These are phyloP conservation scores for Dryas alaskensis DNA, from an alignment of 306 rosid genomes.

Conservation along the genomic window DNA sequence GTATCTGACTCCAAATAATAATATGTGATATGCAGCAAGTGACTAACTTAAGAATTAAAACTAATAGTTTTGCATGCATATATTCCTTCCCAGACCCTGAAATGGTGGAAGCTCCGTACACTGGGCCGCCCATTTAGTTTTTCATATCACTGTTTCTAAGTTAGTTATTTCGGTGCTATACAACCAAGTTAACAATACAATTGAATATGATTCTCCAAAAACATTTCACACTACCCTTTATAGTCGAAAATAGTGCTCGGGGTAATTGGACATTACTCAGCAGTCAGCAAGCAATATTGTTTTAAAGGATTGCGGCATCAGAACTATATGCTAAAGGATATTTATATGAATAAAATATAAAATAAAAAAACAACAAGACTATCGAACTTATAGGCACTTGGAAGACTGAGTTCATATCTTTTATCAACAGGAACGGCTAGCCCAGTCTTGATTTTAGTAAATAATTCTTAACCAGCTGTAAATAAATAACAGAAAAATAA, in stretches of 20 bases:
- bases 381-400: background rate
- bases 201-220: background rate
- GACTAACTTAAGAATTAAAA: background rate
- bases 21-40: background rate
- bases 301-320: background rate
- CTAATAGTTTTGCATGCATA: background rate
- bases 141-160: background rate
- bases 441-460: background rate
- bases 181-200: background rate
- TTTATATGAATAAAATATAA: background rate
- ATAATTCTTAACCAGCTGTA: background rate
- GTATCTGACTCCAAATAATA: too few species aligned
- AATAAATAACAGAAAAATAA: background rate
- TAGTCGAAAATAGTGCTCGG: background rate
- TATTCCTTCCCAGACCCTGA: background rate
- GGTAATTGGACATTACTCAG: background rate
- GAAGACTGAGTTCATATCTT: background rate
- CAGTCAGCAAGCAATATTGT: background rate
- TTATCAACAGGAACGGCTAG: background rate
- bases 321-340: background rate
- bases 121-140: background rate
- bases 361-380: background rate
- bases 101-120: background rate
- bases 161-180: background rate
- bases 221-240: too few species aligned